Evolutionary conservation across 495 filamentous ascomycete genomes (phyloP), one percentile per base, ranked within the genome.

Genomic region (Penicillium coffeae): DNA sequence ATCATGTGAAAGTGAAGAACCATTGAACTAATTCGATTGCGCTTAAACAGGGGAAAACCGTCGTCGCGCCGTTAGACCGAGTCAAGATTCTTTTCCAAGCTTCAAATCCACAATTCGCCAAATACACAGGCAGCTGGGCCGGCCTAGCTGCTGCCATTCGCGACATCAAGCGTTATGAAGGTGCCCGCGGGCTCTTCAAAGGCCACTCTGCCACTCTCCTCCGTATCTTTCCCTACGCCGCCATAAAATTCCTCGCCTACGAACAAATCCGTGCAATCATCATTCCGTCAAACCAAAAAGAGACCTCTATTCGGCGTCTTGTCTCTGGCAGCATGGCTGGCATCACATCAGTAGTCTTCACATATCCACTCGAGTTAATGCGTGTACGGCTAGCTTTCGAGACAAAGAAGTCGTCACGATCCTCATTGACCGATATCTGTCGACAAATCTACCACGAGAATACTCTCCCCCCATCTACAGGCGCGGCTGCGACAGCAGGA

Each of bases 51-150:
- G 93, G 88, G 54, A 98, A 98, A 77, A 96, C 92, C 1, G 74
- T 94, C 14, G 95, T 98, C 12, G 93, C 88, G 20, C 93, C 93
- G 27, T 88, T 98, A 45, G 93, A 98, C 72, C 85, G 93, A 37
- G 93, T 98, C 61, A 98, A 98, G 67, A 98, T 98, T 63, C 86
- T 98, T 42, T 97, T 98, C 74, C 93, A 98, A 70, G 85, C 93
- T 43, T 88, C 87, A 48, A 96, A 90, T 62, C 93, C 93, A 3
- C 86, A 94, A 56, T 98, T 95, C 64, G 76, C 84, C 21, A 95
- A 93, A 69, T 97, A 97, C 64, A 82, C 86, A 0, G 88, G 90
- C 34, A 87, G 82, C 30, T 96, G 90, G 89, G 75, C 76, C 50
- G 93, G 93, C 21, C 79, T 93, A 9, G 74, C 78, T 3, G 69